Evolutionary conservation across 106 monocot genomes (phyloP).

Genomic region (Dendrobium nobile): DNA sequence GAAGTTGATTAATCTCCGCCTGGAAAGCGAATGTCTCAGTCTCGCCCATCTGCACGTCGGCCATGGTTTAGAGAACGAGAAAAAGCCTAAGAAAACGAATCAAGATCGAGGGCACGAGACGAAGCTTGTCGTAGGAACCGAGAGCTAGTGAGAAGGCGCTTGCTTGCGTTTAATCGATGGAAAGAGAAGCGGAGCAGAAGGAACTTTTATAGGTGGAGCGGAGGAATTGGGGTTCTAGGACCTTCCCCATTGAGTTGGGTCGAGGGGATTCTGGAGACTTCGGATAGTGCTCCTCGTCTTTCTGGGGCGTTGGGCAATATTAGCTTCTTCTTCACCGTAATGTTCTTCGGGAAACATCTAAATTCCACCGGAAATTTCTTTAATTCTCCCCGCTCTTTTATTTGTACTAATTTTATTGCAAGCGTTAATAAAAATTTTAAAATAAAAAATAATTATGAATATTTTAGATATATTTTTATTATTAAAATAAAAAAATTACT

Average conservation of each 20-base stretch:
- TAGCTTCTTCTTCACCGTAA: not conserved
- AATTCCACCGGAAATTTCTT: not conserved
- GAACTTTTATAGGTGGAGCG: not conserved
- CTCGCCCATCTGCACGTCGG: constrained; percentile 9
- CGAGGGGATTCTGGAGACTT: constrained; percentile 3
- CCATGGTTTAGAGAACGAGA: not conserved
- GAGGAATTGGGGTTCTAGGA: not conserved
- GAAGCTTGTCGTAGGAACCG: not conserved
- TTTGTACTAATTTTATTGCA: too few species aligned
- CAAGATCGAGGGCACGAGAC: not conserved
- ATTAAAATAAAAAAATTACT: too few species aligned
- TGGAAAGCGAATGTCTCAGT: constrained; percentile 23
- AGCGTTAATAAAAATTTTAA: too few species aligned
- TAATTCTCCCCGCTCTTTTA: too few species aligned
- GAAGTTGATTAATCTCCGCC: constrained; percentile 30
- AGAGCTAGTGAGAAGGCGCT: too few species aligned
- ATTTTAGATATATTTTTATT: too few species aligned
- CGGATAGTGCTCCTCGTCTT: not conserved
- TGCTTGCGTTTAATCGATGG: not conserved
- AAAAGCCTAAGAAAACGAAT: not conserved
- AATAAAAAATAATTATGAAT: too few species aligned
- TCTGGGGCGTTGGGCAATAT: not conserved
- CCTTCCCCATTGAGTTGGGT: not conserved
- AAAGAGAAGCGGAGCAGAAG: not conserved
- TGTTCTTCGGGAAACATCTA: not conserved